These are phyloP conservation scores for Penicillium desertorum DNA, from an alignment of 495 filamentous ascomycete genomes.

Conservation along the genomic window DNA sequence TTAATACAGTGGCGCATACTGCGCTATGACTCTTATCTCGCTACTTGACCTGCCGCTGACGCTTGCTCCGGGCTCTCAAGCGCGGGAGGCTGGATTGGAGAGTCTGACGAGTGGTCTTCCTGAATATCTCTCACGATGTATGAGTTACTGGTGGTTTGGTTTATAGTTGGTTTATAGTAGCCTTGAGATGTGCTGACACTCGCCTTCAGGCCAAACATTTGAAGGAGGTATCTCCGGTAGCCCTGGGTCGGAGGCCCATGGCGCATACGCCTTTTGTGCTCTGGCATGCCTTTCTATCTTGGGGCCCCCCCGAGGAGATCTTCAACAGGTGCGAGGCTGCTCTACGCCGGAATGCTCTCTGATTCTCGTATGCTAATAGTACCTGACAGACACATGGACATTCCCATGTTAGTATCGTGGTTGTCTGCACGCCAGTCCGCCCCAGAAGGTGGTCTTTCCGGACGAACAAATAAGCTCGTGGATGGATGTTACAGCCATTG, in stretches of 20 bases:
- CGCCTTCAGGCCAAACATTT: conserved; percentile 75
- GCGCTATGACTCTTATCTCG: conserved; percentile 76
- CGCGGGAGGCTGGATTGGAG: conserved; percentile 44
- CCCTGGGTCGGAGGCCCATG: conserved; percentile 86
- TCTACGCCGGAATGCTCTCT: neutral
- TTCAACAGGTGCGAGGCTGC: conserved; percentile 56
- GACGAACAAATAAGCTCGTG: conserved; percentile 96
- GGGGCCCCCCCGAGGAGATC: conserved; percentile 66
- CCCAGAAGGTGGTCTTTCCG: conserved; percentile 88
- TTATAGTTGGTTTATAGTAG: neutral
- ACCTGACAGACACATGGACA: conserved; percentile 66
- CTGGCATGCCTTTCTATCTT: conserved; percentile 83
- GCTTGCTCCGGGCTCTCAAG: conserved; percentile 62
- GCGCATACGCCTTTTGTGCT: conserved; percentile 94
- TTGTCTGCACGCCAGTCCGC: conserved; percentile 83
- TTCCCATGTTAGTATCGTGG: conserved; percentile 78
- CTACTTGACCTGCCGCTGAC: conserved; percentile 80
- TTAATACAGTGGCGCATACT: conserved; percentile 74
- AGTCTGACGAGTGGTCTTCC: conserved; percentile 66
- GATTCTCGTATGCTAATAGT: conserved; percentile 18
- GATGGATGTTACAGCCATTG: conserved; percentile 98
- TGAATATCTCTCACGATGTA: conserved; percentile 81
- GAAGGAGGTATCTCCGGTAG: conserved; percentile 87
- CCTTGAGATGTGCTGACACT: conserved; percentile 17
- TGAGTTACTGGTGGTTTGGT: conserved; percentile 24